Conservation (phyloP, 768 basidiomycete genomes). For the Obba rivulosa region DNA sequence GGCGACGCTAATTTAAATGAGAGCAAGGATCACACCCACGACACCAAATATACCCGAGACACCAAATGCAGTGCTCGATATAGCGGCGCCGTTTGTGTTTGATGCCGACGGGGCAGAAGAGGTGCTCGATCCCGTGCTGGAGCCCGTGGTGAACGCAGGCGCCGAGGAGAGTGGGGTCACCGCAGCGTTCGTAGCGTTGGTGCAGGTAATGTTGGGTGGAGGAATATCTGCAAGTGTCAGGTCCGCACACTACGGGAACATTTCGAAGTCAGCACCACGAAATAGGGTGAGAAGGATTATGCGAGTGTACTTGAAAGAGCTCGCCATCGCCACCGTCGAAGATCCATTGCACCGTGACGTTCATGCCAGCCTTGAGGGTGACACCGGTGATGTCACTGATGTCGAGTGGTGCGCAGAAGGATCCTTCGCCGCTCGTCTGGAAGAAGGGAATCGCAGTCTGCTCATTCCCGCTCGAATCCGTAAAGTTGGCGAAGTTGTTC, state of each 20-base stretch:
- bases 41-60: conserved; percentile 6
- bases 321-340: conserved; percentile 67
- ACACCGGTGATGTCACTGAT: conserved; percentile 43
- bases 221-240: conserved; percentile 56
- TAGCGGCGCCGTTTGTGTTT: conserved; percentile 1
- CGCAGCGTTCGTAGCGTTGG: conserved; percentile 23
- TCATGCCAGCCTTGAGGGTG: conserved; percentile 54
- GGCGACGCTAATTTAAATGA: conserved; percentile 6
- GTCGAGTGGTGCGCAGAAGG: conserved; percentile 64
- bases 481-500: conserved; percentile 61
- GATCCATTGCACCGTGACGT: conserved; percentile 68
- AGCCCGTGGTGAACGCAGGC: neutral
- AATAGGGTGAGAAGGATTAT: neutral
- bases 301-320: conserved; percentile 58
- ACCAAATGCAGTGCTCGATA: conserved; percentile 3
- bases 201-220: conserved; percentile 34
- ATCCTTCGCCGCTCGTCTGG: conserved; percentile 49
- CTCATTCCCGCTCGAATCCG: conserved; percentile 29
- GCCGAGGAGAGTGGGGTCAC: conserved; percentile 10
- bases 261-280: too few species aligned
- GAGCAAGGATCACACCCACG: conserved; percentile 3
- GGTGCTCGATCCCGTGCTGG: conserved; percentile 7
- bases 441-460: conserved; percentile 41
- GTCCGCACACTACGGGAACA: conserved; percentile 65
- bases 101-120: conserved; percentile 9